A percentile compares a stretch with the other conserved stretches of the same genome.
These are phyloP conservation scores for Periglandula ipomoeae DNA, from an alignment of 2,329 filamentous ascomycete genomes.

Conservation along the genomic window DNA sequence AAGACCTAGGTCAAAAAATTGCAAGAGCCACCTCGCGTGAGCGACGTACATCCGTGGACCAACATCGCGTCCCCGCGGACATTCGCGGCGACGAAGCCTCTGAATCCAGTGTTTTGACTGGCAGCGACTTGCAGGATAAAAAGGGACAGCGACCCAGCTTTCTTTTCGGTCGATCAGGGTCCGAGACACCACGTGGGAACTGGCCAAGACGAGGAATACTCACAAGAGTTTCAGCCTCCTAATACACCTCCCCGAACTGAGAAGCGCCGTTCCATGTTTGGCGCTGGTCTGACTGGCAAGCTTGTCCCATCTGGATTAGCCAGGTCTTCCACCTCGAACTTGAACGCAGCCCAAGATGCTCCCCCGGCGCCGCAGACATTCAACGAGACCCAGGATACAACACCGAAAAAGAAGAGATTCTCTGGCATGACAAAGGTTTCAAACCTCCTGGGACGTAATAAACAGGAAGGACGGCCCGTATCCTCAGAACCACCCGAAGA, in stretches of 20 bases:
- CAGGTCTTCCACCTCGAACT: conserved; percentile 16
- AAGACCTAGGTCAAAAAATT: conserved; percentile 39
- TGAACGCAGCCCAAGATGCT: conserved; percentile 12
- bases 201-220: conserved; percentile 7
- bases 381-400: conserved; percentile 5
- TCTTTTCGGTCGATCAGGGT: conserved; percentile 19
- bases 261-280: conserved; percentile 31
- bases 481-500: background rate
- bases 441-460: background rate
- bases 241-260: conserved; percentile 20
- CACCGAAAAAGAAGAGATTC: conserved; percentile 34
- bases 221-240: conserved; percentile 10
- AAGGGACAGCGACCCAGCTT: conserved; percentile 31
- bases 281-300: conserved; percentile 16
- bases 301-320: conserved; percentile 10
- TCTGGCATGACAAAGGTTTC: conserved; percentile 27
- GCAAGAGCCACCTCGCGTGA: conserved; percentile 23
- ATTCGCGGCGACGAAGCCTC: conserved; percentile 31
- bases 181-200: background rate
- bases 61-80: conserved; percentile 9
- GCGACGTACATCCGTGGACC: conserved; percentile 19
- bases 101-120: conserved; percentile 28
- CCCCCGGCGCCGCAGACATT: conserved; percentile 1
- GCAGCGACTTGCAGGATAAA: conserved; percentile 25
- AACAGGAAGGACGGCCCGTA: background rate